Conservation (phyloP, 2,329 filamentous ascomycete genomes). For the Venturia aucupariae region DNA sequence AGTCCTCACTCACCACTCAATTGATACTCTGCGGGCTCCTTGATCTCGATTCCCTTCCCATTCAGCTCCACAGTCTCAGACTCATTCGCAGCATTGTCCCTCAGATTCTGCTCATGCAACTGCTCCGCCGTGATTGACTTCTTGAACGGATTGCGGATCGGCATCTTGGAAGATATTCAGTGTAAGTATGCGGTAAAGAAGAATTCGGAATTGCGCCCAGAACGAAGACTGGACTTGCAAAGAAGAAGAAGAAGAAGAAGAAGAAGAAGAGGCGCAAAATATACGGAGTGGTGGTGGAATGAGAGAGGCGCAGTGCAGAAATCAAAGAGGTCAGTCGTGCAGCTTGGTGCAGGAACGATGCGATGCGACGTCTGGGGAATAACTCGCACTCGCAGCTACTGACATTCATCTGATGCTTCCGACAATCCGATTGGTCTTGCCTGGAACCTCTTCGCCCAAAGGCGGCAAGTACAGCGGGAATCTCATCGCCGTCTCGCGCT, state of each 20-base stretch:
- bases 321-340: neutral
- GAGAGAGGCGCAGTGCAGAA: neutral
- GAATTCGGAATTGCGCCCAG: neutral
- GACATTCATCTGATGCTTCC: neutral
- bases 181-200: neutral
- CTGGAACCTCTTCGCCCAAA: neutral
- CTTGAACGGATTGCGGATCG: slow-evolving; percentile 11
- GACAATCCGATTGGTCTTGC: neutral
- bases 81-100: slow-evolving; percentile 24
- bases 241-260: neutral
- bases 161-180: slow-evolving; percentile 2
- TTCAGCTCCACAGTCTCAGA: slow-evolving; percentile 27
- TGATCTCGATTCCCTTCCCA: slow-evolving; percentile 35
- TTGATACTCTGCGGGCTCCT: slow-evolving; percentile 42
- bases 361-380: neutral
- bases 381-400: neutral
- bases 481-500: neutral
- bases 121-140: slow-evolving; percentile 18
- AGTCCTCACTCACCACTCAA: slow-evolving; percentile 37
- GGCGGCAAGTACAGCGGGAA: neutral
- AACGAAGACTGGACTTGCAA: neutral
- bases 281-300: neutral
- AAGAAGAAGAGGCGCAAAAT: neutral
- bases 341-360: slow-evolving; percentile 1
- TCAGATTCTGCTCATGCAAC: slow-evolving; percentile 19